Conservation (phyloP, 148 eudicot species). For the Vaccinium myrtillus region DNA sequence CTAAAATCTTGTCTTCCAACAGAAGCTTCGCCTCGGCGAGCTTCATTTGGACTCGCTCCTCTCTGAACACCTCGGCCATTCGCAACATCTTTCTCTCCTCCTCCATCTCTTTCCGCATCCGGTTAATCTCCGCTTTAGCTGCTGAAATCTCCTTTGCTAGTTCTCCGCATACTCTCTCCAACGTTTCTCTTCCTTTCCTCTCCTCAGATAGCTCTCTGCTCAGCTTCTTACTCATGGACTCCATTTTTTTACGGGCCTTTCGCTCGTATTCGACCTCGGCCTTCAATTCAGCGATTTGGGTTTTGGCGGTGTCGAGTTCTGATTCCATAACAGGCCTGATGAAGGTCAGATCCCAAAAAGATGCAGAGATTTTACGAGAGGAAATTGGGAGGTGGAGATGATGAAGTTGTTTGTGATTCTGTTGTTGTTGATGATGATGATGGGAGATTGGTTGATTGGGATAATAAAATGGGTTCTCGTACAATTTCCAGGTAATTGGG, state of each 20-base stretch:
- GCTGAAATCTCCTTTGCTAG: slow-evolving; percentile 41
- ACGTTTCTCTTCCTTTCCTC: slow-evolving; percentile 39
- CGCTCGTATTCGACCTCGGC: slow-evolving; percentile 55
- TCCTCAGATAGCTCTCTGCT: slow-evolving; percentile 46
- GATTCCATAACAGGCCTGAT: slow-evolving; percentile 45
- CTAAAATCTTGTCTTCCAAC: slow-evolving; percentile 43
- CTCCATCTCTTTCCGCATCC: slow-evolving; percentile 50
- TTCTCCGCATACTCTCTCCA: slow-evolving; percentile 51
- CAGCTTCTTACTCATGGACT: slow-evolving; percentile 46
- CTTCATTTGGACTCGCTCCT: slow-evolving; percentile 76
- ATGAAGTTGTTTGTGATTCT: slow-evolving; percentile 29
- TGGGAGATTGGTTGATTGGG: slow-evolving; percentile 26
- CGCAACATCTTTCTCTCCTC: slow-evolving; percentile 71
- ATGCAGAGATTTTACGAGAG: slow-evolving; percentile 35
- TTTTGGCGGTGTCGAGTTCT: slow-evolving; percentile 41
- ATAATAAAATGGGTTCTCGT: slow-evolving; percentile 64
- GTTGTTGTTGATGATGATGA: slow-evolving; percentile 6
- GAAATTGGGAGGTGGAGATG: slow-evolving; percentile 36
- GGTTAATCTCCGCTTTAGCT: slow-evolving; percentile 33
- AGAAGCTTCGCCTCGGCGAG: slow-evolving; percentile 55
- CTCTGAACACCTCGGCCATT: slow-evolving; percentile 66
- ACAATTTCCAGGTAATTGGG: slow-evolving; percentile 67
- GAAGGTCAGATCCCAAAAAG: slow-evolving; percentile 49
- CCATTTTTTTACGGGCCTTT: slow-evolving; percentile 49
- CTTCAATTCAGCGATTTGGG: slow-evolving; percentile 49